A percentile compares a stretch with the other conserved stretches of the same genome.
Conservation (phyloP, 805 yeast genomes). For the Alloascoidea africana region DNA sequence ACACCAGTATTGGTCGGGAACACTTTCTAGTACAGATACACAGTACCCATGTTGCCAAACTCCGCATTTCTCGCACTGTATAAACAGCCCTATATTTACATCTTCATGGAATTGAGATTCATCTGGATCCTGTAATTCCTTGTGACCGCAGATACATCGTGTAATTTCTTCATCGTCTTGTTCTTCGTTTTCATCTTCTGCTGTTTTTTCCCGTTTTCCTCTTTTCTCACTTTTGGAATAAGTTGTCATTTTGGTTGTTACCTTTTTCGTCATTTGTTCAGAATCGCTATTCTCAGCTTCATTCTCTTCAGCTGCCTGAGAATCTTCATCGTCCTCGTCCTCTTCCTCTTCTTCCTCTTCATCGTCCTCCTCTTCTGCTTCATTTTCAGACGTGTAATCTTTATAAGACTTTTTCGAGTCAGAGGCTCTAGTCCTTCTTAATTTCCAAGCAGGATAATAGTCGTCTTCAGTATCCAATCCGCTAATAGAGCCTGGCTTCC, state of each 20-base stretch:
- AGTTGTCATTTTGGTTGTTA: background rate
- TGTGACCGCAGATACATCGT: conserved; percentile 38
- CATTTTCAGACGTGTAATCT: no score
- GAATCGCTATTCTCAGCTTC: background rate
- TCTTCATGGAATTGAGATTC: conserved; percentile 20
- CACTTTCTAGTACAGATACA: conserved; percentile 71
- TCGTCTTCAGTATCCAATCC: no score
- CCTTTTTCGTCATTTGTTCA: background rate
- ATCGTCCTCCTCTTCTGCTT: no score
- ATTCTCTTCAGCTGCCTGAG: background rate
- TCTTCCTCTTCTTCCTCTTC: conserved; percentile 1
- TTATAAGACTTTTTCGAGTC: no score
- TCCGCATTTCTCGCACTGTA: conserved; percentile 88
- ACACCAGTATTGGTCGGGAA: conserved; percentile 93
- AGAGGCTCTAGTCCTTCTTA: no score
- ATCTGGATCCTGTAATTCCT: conserved; percentile 24
- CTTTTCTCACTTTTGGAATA: background rate
- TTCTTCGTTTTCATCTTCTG: conserved; percentile 9
- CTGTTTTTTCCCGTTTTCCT: no score
- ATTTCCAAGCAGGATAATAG: no score
- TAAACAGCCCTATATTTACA: conserved; percentile 87
- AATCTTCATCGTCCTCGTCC: background rate
- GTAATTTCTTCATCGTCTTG: conserved; percentile 29
- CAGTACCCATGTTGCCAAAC: conserved; percentile 98
- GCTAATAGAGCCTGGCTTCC: no score